Base-by-base conservation (phyloP, 164 flowering plant species). In the Platanus orientalis region DNA sequence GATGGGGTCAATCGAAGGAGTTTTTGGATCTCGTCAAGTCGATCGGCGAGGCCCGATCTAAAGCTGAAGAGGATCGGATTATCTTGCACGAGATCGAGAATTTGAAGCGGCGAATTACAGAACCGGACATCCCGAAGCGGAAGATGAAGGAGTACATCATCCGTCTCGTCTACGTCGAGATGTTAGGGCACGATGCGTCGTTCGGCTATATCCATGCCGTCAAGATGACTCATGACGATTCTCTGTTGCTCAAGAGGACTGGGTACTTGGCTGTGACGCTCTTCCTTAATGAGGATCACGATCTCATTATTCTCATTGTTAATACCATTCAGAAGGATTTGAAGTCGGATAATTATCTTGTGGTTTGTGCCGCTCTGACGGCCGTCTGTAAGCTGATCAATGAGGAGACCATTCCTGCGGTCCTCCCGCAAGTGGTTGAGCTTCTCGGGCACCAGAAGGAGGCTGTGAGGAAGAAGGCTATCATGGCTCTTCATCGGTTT, bases 381-480 rank as follows among this genome's bases (percentile, higher is more conserved):
- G 97, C 97, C 0, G 96, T 88, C 0, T 92, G 99, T 58, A 87
- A 75, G 81, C 67, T 95, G 74, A 95, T 95, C 66, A 92, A 89
- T 60, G 99, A 95, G 77, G 99, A 95, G 79, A 92, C 99, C 0
- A 92, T 95, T n/a, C 99, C 99, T 0, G 97, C 99, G 0, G 97
- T 95, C 45, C 70, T 95, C 55, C 92, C 89, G 1, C 97, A 86
- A 78, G 92, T 95, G 5, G 97, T 92, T 28, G 97, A 95, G 68
- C 63, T 95, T 25, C 70, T 95, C 14, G 77, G 70, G 3, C 99
- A 95, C 42, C 60, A 69, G 1, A 95, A 95, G 73, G 99, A 95
- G 73, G 89, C 94, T 2, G 99, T 95, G 13, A 77, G 96, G 78
- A 95, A 85, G 87, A 95, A 95, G 78, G 97, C 99, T 1, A 76